Conservation (phyloP, 169 alveolate genomes). For the Ichthyophthirius multifiliis region DNA sequence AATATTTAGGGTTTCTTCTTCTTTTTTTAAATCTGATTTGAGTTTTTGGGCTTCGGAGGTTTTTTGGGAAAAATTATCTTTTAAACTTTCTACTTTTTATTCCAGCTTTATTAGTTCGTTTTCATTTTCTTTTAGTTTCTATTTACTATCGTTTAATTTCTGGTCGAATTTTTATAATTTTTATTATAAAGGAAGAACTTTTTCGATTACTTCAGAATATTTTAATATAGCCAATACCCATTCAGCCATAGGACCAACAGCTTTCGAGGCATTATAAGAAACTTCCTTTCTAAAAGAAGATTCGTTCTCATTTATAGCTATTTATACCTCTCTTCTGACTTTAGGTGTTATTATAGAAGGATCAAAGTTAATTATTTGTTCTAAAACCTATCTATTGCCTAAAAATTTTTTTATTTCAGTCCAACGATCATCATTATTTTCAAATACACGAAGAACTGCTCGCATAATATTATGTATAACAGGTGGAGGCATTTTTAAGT, state of each 20-base stretch:
- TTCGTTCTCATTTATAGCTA: constrained; percentile 63
- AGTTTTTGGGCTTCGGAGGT: constrained; percentile 88
- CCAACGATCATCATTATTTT: constrained; percentile 82
- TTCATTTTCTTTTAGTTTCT: constrained; percentile 74
- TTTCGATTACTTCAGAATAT: constrained; percentile 82
- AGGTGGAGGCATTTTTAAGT: constrained; percentile 89
- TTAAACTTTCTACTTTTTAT: constrained; percentile 66
- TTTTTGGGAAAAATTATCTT: constrained; percentile 73
- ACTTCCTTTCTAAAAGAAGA: constrained; percentile 76
- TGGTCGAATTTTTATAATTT: constrained; percentile 66
- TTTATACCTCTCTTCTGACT: constrained; percentile 79
- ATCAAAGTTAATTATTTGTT: constrained; percentile 82
- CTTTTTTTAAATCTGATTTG: constrained; percentile 78
- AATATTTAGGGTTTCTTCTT: constrained; percentile 73
- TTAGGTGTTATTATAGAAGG: constrained; percentile 78
- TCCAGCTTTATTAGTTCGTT: constrained; percentile 73
- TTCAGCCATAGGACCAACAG: constrained; percentile 90
- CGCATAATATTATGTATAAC: constrained; percentile 88
- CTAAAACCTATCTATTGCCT: constrained; percentile 61
- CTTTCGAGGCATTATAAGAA: constrained; percentile 81
- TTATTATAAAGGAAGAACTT: constrained; percentile 83
- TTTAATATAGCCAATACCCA: constrained; percentile 89
- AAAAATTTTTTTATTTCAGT: constrained; percentile 78
- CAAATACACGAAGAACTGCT: constrained; percentile 89
- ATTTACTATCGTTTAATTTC: constrained; percentile 62